Evolutionary conservation across 2,329 filamentous ascomycete species (phyloP).

Genomic region (Epichloe glyceriae): DNA sequence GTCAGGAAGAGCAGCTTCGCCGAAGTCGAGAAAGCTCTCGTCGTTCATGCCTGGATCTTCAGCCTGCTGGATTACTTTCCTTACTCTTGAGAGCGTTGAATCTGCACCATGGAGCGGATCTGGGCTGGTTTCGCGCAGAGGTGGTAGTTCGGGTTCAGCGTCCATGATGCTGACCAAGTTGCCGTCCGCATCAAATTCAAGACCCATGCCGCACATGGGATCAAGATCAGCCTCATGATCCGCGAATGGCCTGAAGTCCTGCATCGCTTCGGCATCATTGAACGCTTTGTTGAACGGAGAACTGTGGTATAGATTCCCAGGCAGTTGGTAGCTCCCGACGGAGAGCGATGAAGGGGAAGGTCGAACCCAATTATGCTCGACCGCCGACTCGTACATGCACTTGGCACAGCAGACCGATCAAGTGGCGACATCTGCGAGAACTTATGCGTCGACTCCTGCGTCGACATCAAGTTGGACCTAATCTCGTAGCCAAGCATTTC

Average conservation of each 20-base stretch:
- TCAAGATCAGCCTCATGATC: slow-evolving; percentile 27
- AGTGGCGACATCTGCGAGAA: slow-evolving; percentile 33
- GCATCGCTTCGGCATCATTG: slow-evolving; percentile 9
- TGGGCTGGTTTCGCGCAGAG: slow-evolving; percentile 12
- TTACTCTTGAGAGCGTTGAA: neutral
- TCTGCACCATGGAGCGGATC: slow-evolving; percentile 3
- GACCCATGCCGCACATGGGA: slow-evolving; percentile 26
- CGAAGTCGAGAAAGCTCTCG: slow-evolving; percentile 20
- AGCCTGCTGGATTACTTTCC: neutral
- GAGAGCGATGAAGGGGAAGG: slow-evolving; percentile 23
- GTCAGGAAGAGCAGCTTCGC: slow-evolving; percentile 25
- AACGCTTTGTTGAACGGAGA: slow-evolving; percentile 16
- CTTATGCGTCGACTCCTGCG: slow-evolving; percentile 24
- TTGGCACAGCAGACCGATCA: slow-evolving; percentile 15
- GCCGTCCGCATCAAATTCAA: slow-evolving; percentile 39
- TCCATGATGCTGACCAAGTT: slow-evolving; percentile 32
- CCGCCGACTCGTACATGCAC: slow-evolving; percentile 17
- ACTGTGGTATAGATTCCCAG: slow-evolving; percentile 21
- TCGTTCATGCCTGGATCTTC: neutral
- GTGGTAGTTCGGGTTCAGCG: slow-evolving; percentile 31
- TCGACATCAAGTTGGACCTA: slow-evolving; percentile 20
- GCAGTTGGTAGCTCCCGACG: slow-evolving; percentile 19
- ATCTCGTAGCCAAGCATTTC: slow-evolving; percentile 23
- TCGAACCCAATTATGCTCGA: slow-evolving; percentile 18
- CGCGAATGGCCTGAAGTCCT: slow-evolving; percentile 20